Percentiles rank a stretch among this genome's conserved stretches.
phyloP scores from a whole-genome alignment of 768 basidiomycete genomes.

The Russula emetica region DNA sequence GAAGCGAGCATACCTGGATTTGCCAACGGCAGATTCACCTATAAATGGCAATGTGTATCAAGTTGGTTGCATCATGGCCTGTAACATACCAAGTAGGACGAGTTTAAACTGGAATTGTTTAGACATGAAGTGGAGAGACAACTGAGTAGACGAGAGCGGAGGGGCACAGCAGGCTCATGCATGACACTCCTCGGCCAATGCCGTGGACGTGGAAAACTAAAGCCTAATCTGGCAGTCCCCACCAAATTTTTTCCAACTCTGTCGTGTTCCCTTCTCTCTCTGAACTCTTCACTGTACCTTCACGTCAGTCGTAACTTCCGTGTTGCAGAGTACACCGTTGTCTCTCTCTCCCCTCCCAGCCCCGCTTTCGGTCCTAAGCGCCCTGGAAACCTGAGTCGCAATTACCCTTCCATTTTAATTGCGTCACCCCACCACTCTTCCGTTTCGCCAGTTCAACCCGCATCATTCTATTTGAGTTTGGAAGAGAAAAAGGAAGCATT shows the following conservation, averaged over 20 bases:
- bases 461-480: conserved; percentile 28
- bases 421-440: conserved; percentile 17
- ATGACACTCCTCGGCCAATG: conserved; percentile 2
- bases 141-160: conserved; percentile 9
- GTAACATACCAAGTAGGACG: conserved; percentile 77
- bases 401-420: conserved; percentile 12
- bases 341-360: conserved; percentile 6
- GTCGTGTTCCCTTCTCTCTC: not conserved
- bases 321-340: conserved; percentile 27
- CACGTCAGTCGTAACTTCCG: conserved; percentile 21
- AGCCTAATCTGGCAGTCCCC: not conserved
- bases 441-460: conserved; percentile 19
- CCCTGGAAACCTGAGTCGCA: conserved; percentile 13
- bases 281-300: conserved; percentile 18
- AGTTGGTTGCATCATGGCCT: not conserved
- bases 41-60: conserved; percentile 20
- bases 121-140: conserved; percentile 55
- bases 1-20: conserved; percentile 65
- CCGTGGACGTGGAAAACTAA: not conserved
- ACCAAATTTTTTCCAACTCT: conserved; percentile 1
- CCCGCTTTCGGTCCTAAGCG: conserved; percentile 1
- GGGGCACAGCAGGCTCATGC: not conserved
- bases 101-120: conserved; percentile 95
- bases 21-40: conserved; percentile 98
- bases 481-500: conserved; percentile 29